Evolutionary conservation across 371 early-diverging fungal species (phyloP), one percentile per base, ranked within the genome.

Genomic region (Mortierella sp.): DNA sequence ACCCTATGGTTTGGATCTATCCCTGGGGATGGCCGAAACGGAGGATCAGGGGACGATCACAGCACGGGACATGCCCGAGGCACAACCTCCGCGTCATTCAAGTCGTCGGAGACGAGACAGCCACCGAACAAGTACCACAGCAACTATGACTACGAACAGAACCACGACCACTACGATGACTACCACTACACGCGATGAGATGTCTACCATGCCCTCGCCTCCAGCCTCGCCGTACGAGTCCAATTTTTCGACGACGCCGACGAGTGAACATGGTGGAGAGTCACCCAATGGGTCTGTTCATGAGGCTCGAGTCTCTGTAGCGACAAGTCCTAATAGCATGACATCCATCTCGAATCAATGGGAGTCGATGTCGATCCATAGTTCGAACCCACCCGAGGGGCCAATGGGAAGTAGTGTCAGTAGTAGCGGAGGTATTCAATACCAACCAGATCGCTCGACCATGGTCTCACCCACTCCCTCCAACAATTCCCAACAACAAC

Each of bases 291-390:
- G 73, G 6, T 72, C 72, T 0, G 30, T 69, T 9, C 66, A 79
- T 53, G 58, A 73, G 0, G 43, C 25, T 12, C 11, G 46, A n/a
- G 45, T 57, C 7, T n/a, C 21, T 48, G 23, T 45, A 29, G 61
- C 68, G 50, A 21, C 79, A 26, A 79, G 73, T 30, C 73, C 77
- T 19, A 70, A 52, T 48, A 77, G 77, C 50, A 65, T 77, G 57
- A 62, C 58, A 1, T 77, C 79, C 12, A 62, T 79, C 44, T 79
- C 79, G 0, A 79, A 66, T 56, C 79, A 72, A 16, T 63, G 68
- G 70, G 79, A 59, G 23, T 77, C 77, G 0, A 45, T 63, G 16
- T 64, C 70, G 7, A 67, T 68, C 56, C 66, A 56, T 57, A 75
- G 62, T 46, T 59, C 70, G 25, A 66, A 65, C 25, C 23, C 61